Evolutionary conservation across 2,329 filamentous ascomycete species (phyloP).

Genomic region (Colletotrichum orbiculare): DNA sequence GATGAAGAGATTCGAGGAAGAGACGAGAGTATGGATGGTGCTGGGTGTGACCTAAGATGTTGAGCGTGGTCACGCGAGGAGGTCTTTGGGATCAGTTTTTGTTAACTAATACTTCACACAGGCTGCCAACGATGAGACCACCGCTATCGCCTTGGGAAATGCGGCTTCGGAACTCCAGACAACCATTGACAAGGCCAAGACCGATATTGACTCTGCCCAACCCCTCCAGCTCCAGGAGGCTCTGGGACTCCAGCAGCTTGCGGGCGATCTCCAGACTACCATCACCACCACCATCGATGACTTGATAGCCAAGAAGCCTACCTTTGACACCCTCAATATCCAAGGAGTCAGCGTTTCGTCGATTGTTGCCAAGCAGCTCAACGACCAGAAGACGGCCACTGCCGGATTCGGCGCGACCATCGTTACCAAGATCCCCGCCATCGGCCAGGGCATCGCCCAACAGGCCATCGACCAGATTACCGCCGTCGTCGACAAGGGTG

Average conservation of each 20-base stretch:
- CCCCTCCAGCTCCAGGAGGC: constrained; percentile 40
- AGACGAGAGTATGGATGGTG: too few relatives aligned
- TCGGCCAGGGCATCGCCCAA: constrained; percentile 43
- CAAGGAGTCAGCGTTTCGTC: constrained; percentile 39
- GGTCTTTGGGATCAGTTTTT: neutral
- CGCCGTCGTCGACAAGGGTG: constrained; percentile 38
- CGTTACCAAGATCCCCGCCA: constrained; percentile 42
- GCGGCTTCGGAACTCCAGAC: constrained; percentile 38
- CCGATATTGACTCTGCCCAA: constrained; percentile 41
- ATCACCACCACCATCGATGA: constrained; percentile 37
- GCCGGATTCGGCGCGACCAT: constrained; percentile 39
- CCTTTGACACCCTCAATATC: constrained; percentile 35
- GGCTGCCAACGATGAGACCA: constrained; percentile 59
- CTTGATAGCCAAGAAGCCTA: constrained; percentile 41
- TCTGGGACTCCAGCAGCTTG: constrained; percentile 38
- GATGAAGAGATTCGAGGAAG: neutral
- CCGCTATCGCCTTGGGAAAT: constrained; percentile 46
- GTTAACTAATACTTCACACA: neutral
- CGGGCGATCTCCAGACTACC: constrained; percentile 37
- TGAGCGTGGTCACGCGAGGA: neutral
- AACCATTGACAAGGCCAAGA: constrained; percentile 37
- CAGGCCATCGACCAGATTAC: constrained; percentile 40
- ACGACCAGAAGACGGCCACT: constrained; percentile 38
- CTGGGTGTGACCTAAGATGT: too few relatives aligned
- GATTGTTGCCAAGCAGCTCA: constrained; percentile 39